Base-by-base conservation (phyloP, 495 filamentous ascomycete genomes). In the Xylaria intraflava region DNA sequence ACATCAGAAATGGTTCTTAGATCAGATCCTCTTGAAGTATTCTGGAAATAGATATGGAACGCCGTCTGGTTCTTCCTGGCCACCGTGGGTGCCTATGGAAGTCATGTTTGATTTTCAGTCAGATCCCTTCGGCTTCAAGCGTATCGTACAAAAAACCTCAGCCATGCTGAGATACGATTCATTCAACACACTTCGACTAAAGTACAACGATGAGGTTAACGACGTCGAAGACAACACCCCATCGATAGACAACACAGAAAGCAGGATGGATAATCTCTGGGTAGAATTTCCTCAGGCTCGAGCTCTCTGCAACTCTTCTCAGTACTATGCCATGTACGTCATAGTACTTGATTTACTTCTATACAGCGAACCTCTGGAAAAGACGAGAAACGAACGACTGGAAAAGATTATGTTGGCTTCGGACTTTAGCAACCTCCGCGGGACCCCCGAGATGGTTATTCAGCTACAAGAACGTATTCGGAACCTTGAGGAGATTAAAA, bases 381-480 rank as follows among this genome's bases (percentile, higher is more conserved):
- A 98, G 73, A 89, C 93, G 16, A 80, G 93, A 19, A 94, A 79
- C 51, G 94, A 98, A 65, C 83, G 88, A 49, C 73, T 98, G 9
- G 93, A 98, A 68, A 96, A 94, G 76, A 98, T 98, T 62, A 95
- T 98, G 88, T 83, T 97, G 22, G 93, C 90, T n/a, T 97, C 94
- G 11, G 93, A 99, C 72, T 99, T 99, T 68, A 99, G 93, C 69
- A 92, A 99, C 62, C 78, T 99, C 27, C 83, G 88, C 36, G 93
- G 93, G 29, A 88, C 91, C 4, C 91, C 94, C 0, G 90, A 95
- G 68, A 90, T 95, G 85, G 91, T 97, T 20, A 84, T 84, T 61
- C 85, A 83, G 62, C 77, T 99, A 14, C 93, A 99, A 65, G 84
- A 91, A 57, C 83, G 91, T 16, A 95, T 97, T 52, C 83, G 90